Conservation (phyloP, 441 rosid species). For the Adansonia rubrostipa region DNA sequence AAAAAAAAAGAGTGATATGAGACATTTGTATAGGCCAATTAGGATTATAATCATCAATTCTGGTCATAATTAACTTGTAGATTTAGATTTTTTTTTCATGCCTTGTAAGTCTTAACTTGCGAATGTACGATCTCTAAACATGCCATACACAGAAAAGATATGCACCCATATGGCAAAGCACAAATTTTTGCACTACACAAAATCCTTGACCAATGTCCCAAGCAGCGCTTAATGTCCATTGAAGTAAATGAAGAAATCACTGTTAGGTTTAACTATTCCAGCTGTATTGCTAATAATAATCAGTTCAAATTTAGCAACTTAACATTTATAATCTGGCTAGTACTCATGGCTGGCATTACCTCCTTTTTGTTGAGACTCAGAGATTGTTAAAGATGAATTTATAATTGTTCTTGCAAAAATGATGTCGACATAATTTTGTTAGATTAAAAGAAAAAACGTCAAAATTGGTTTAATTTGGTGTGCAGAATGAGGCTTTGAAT, state of each 20-base stretch:
- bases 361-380: too few species aligned
- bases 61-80: too few species aligned
- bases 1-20: too few species aligned
- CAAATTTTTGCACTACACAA: too few species aligned
- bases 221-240: not conserved
- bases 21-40: too few species aligned
- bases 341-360: not conserved
- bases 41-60: too few species aligned
- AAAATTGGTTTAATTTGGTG: not conserved
- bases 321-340: not conserved
- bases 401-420: not conserved
- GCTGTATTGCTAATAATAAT: not conserved
- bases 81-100: not conserved
- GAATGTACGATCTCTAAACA: not conserved
- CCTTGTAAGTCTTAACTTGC: not conserved
- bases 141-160: too few species aligned
- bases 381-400: too few species aligned
- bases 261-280: not conserved
- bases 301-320: not conserved
- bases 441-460: not conserved
- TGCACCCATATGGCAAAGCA: too few species aligned
- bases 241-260: not conserved
- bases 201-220: too few species aligned
- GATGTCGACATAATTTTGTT: not conserved
- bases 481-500: conserved; percentile 88